phyloP scores from a whole-genome alignment of 371 early-diverging fungal species.

The Nosema muscidifuracis region DNA sequence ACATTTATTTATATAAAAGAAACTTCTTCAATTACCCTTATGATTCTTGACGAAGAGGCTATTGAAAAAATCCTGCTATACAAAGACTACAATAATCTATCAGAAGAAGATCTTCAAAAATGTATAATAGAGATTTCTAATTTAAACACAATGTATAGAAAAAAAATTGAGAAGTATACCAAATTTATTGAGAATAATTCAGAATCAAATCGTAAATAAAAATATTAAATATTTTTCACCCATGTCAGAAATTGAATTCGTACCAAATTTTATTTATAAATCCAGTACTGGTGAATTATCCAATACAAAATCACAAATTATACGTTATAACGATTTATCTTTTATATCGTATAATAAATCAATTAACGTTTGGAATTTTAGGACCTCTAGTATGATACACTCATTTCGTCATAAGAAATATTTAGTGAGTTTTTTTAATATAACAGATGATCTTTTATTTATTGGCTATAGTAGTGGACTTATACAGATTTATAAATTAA shows the following conservation, averaged over 20 bases:
- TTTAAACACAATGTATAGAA: constrained; percentile 4
- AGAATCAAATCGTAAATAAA: not conserved
- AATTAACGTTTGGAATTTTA: not conserved
- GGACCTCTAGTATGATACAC: not conserved
- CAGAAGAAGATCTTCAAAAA: not conserved
- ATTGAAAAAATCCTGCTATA: not conserved
- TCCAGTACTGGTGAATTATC: not conserved
- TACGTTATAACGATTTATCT: not conserved
- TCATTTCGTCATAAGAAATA: not conserved
- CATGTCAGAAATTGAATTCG: not conserved
- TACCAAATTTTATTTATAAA: constrained; percentile 3
- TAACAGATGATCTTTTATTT: not conserved
- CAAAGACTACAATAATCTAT: not conserved
- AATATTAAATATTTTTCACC: not conserved
- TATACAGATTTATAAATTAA: not conserved
- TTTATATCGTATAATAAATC: not conserved
- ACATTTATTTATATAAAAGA: too few relatives aligned
- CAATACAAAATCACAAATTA: not conserved
- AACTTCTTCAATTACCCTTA: too few relatives aligned
- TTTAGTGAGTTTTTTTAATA: not conserved
- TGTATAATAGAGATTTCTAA: not conserved
- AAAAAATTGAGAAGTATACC: not conserved
- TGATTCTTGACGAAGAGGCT: not conserved
- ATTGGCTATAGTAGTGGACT: not conserved
- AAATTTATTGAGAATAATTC: not conserved